These are phyloP conservation scores for Penicillium griseofulvum DNA, from an alignment of 2,329 filamentous ascomycete species.

Conservation along the genomic window DNA sequence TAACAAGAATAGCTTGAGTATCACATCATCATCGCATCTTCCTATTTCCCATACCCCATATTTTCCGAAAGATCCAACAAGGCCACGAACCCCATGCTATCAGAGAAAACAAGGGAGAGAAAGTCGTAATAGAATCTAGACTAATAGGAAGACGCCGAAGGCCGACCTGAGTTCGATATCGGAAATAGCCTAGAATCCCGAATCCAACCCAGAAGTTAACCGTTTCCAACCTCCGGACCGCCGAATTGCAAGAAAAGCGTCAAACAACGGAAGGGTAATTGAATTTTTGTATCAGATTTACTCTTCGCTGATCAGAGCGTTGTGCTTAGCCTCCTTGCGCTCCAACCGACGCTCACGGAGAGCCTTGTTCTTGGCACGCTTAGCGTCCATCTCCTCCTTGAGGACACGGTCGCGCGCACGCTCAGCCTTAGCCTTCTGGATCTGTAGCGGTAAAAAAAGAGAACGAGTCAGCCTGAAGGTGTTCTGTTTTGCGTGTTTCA, in stretches of 20 bases:
- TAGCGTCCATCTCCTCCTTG: constrained; percentile 99
- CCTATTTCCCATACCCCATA: constrained; percentile 22
- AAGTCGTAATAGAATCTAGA: constrained; percentile 20
- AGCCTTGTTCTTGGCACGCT: constrained; percentile 99
- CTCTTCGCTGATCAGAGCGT: constrained; percentile 72
- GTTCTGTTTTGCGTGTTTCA: background rate
- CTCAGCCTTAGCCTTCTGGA: constrained; percentile 99
- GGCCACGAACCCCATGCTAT: constrained; percentile 19
- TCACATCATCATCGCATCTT: constrained; percentile 31
- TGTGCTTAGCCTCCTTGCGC: constrained; percentile 87
- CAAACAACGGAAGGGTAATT: constrained; percentile 29
- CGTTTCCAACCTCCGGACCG: constrained; percentile 39
- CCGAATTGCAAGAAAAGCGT: constrained; percentile 30
- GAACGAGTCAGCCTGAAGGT: constrained; percentile 21
- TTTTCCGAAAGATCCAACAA: constrained; percentile 17
- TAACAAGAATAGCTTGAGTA: constrained; percentile 30
- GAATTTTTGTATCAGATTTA: constrained; percentile 31
- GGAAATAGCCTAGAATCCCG: constrained; percentile 31
- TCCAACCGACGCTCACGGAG: constrained; percentile 97
- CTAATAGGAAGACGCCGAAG: constrained; percentile 25
- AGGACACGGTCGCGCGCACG: constrained; percentile 91
- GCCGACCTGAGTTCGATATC: constrained; percentile 30
- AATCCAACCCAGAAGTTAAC: constrained; percentile 30
- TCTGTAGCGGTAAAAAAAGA: constrained; percentile 56
- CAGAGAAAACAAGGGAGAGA: constrained; percentile 13